A percentile compares a stretch with the other conserved stretches of the same genome.
Evolutionary conservation across 2,329 filamentous ascomycete genomes (phyloP).

Genomic region (Colletotrichum siamense): DNA sequence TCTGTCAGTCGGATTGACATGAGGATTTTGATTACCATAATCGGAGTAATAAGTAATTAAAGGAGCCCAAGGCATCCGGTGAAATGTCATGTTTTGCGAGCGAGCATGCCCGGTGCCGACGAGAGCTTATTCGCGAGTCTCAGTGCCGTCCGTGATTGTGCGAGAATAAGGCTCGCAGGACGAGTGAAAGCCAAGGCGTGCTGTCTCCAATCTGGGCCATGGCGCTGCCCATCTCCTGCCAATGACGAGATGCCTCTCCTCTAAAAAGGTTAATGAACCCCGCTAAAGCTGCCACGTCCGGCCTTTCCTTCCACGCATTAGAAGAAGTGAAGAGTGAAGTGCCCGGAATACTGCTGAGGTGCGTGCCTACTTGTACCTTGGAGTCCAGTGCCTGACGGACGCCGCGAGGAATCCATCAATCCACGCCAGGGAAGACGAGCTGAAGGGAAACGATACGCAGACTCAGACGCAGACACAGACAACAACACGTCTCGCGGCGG

Average conservation of each 20-base stretch:
- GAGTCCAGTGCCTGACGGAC: neutral
- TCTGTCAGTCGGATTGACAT: neutral
- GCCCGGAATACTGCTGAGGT: neutral
- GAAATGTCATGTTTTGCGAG: neutral
- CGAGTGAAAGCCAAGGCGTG: neutral
- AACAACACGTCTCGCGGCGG: neutral
- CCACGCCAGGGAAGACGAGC: neutral
- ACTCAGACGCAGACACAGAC: neutral
- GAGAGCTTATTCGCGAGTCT: neutral
- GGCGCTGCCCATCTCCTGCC: slow-evolving; percentile 15
- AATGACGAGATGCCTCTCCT: slow-evolving; percentile 18
- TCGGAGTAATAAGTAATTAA: neutral
- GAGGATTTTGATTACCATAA: neutral
- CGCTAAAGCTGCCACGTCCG: slow-evolving; percentile 21
- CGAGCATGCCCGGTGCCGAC: neutral
- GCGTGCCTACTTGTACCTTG: neutral
- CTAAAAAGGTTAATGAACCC: slow-evolving; percentile 23
- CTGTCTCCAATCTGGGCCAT: slow-evolving; percentile 11
- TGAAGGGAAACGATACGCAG: neutral
- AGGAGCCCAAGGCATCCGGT: neutral
- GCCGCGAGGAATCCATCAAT: neutral
- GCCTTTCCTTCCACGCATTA: slow-evolving; percentile 3
- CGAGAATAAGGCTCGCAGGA: neutral
- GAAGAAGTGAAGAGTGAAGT: neutral
- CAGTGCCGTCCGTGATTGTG: neutral